Evolutionary conservation across 2,329 filamentous ascomycete species (phyloP), one percentile per base, ranked within the genome.

Genomic region (Colletotrichum phormii): DNA sequence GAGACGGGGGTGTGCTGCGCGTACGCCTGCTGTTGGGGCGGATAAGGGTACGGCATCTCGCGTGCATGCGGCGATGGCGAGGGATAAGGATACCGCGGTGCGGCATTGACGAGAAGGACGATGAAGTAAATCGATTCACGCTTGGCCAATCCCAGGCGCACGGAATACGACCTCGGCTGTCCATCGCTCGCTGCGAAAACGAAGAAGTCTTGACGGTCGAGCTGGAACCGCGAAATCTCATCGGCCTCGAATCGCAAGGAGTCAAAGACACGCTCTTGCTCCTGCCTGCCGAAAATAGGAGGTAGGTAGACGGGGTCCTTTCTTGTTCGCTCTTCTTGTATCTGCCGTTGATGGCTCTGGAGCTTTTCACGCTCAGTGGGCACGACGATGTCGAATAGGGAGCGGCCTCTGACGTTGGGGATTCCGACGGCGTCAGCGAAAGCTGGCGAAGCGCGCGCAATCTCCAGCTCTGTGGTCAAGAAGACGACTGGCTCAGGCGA

Each of bases 231-330:
- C 18, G 84, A 83, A 33, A 91, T 76, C 42, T 90, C 89, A 58
- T 90, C 89, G 0, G 83, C 75, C 12, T 81, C 82, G 75, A 92
- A 90, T 0, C 88, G 86, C 15, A 91, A 83, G 1, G 83, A 82
- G 68, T 89, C 86, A 37, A 91, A 87, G 18, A 90, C 85, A 31
- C 86, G 84, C 29, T 89, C 86, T 63, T 89, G 86, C 70, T 89
- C 86, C 60, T 85, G 82, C 74, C 86, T 86, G 49, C 84, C 86
- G 72, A 89, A 86, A n/a, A 92, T 92, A 1, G 90, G 90, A 4
- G 90, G 90, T 24, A 92, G 83, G 77, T 92, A 92, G 58, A 89
- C 90, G 22, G 90, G 90, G 35, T 91, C 89, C 67, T 86, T 89
- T 75, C 86, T 83, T 37, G 84, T 82, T 72, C 90, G 89, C 75